These are phyloP conservation scores for Zasmidium angulare DNA, from an alignment of 2,329 filamentous ascomycete genomes.

Conservation along the genomic window DNA sequence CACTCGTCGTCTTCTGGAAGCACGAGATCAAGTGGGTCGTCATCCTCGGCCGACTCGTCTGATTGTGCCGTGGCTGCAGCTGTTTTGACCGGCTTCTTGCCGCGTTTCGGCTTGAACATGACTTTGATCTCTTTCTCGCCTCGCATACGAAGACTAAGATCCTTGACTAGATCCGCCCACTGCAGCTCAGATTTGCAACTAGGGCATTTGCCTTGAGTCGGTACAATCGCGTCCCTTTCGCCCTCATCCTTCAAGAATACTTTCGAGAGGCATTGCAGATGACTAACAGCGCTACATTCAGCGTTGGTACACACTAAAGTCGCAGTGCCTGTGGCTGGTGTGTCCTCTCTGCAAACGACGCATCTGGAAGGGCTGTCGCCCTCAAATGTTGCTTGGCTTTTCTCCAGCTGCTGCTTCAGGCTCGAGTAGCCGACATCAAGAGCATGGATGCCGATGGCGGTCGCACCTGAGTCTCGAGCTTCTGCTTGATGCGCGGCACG, in stretches of 20 bases:
- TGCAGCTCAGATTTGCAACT: conserved; percentile 60
- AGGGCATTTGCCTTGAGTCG: conserved; percentile 69
- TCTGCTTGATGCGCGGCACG: conserved; percentile 11
- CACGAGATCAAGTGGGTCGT: conserved; percentile 16
- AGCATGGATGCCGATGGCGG: conserved; percentile 40
- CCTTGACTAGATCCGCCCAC: conserved; percentile 81
- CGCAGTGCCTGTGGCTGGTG: conserved; percentile 42
- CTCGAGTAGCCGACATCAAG: conserved; percentile 56
- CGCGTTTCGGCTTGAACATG: conserved; percentile 55
- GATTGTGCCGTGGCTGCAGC: conserved; percentile 21
- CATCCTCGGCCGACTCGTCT: conserved; percentile 20
- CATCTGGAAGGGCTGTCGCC: conserved; percentile 43
- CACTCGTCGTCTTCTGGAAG: conserved; percentile 22
- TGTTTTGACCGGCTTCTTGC: conserved; percentile 10
- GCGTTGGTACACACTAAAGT: conserved; percentile 54
- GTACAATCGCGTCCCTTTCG: conserved; percentile 41
- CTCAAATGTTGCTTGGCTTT: conserved; percentile 47
- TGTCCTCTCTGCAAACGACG: conserved; percentile 47
- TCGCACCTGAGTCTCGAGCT: conserved; percentile 5
- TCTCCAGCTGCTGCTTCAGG: conserved; percentile 53
- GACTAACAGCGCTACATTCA: conserved; percentile 51
- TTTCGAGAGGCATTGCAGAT: conserved; percentile 57
- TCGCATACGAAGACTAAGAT: conserved; percentile 71
- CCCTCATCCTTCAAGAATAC: conserved; percentile 49
- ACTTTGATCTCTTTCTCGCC: conserved; percentile 69